Percentiles rank a stretch among this genome's conserved stretches.
Evolutionary conservation across 1,284 basidiomycete species (phyloP).

Genomic region (Sanghuangporus baumii): DNA sequence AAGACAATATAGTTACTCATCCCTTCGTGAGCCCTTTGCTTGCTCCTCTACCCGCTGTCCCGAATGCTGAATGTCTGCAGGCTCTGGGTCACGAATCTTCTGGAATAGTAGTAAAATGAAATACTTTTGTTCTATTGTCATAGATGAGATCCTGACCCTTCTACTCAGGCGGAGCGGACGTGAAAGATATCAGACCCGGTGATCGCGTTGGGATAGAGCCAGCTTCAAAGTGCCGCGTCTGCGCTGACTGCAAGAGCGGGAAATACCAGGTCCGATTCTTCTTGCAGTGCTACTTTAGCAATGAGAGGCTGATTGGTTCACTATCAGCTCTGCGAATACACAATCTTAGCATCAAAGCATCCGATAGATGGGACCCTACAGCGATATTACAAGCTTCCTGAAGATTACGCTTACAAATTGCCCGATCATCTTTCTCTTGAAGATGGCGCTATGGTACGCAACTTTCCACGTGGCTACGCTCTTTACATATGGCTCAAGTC

Average conservation of each 20-base stretch:
- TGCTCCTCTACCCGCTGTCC: conserved; percentile 38
- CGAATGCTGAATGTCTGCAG: conserved; percentile 28
- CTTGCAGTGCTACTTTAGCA: no score
- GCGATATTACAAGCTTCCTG: conserved; percentile 75
- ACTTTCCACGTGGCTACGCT: no score
- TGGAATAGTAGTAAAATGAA: conserved; percentile 39
- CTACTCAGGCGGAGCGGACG: conserved; percentile 58
- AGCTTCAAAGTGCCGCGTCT: conserved; percentile 67
- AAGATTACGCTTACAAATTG: conserved; percentile 68
- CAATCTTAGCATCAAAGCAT: conserved; percentile 74
- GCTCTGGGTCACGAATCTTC: conserved; percentile 55
- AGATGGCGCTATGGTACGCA: conserved; percentile 75
- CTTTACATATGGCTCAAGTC: no score
- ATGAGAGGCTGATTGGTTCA: not conserved
- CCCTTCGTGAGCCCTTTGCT: conserved; percentile 1
- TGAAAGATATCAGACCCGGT: conserved; percentile 72
- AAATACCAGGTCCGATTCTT: conserved; percentile 59
- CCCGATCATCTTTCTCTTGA: conserved; percentile 73
- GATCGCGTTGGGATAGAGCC: conserved; percentile 88
- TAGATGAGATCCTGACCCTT: not conserved
- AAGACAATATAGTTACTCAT: conserved; percentile 8
- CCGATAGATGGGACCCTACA: conserved; percentile 85
- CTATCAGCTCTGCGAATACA: conserved; percentile 12
- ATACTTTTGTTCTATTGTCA: not conserved
- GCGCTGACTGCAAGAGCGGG: conserved; percentile 72